These are phyloP conservation scores for Cladosporium sp. DNA, from an alignment of 2,329 filamentous ascomycete genomes.

Conservation along the genomic window DNA sequence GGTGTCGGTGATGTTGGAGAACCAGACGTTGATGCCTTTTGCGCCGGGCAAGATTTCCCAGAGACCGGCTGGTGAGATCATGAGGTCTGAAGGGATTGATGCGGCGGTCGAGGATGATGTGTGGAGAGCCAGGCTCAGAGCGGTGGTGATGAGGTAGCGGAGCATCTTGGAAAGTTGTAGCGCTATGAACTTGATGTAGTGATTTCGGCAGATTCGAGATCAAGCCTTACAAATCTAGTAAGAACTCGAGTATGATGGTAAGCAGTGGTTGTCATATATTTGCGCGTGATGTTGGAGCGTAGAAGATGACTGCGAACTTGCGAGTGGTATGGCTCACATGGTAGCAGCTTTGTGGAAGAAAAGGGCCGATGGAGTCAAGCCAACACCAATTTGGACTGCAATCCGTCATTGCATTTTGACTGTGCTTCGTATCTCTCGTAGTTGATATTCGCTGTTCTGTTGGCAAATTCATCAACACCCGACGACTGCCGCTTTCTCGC, in stretches of 20 bases:
- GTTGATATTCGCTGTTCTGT: not conserved
- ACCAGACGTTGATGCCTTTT: not conserved
- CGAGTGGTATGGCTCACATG: not conserved
- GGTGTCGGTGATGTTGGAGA: not conserved
- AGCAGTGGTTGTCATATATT: not conserved
- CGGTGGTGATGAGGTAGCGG: too few relatives aligned
- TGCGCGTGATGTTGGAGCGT: not conserved
- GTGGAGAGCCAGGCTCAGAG: not conserved
- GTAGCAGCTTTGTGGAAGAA: not conserved
- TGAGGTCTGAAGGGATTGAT: not conserved
- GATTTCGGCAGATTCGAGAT: not conserved
- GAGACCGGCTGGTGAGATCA: not conserved
- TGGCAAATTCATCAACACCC: not conserved
- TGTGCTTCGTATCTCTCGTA: not conserved
- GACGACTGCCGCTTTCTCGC: not conserved
- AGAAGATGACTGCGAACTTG: not conserved
- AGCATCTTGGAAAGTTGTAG: not conserved
- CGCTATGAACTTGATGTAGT: not conserved
- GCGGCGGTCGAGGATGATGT: not conserved
- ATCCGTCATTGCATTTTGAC: not conserved
- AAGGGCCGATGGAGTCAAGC: not conserved
- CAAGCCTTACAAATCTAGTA: not conserved
- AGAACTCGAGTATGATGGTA: not conserved
- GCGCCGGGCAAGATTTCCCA: not conserved
- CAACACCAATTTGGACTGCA: not conserved